Evolutionary conservation across 2,329 filamentous ascomycete species (phyloP), one percentile per base, ranked within the genome.

Genomic region (Colletotrichum sp.): DNA sequence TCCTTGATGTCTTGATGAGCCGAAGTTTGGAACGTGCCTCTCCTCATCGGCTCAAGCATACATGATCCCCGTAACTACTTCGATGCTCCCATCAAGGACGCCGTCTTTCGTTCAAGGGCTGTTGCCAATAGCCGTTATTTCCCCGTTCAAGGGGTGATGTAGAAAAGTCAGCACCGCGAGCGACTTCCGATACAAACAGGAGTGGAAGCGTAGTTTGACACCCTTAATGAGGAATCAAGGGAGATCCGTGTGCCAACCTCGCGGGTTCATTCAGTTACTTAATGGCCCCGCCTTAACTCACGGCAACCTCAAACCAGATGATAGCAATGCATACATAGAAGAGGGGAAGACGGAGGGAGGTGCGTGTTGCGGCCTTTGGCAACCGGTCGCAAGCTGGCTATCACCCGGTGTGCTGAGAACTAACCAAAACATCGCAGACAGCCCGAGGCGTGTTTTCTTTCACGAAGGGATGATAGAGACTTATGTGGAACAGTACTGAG

Each of bases 321-420:
- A 76, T 55, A 67, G 75, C 36, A 44, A 44, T 44, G 36, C 36
- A 18, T 44, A 44, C 36, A 44, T 18, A 26, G 66, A 63, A 44
- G 72, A 30, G 24, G 62, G 36, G 21, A 18, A 52, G 60, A 8
- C 34, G 34, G 15, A 36, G 34, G 34, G 34, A 16, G 15, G 34
- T 59, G 65, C 24, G 60, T 77, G 30, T 78, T 6, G 66, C 68
- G 6, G 77, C 66, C 5, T 64, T 79, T n/a, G 59, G 67, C 12
- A 65, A 77, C 30, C 76, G 64, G 72, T 71, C 66, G 5, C 68
- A 78, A 30, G 32, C 70, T 16, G 75, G 77, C 13, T 76, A 71
- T 44, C 76, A 72, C 7, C 77, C 78, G 5, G 32, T 49, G 6
- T 77, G 72, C 59, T 78, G 70, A 75, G 77, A 78, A 57, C 78